Conservation (phyloP, 345 rosid genomes). For the Litchi chinensis region DNA sequence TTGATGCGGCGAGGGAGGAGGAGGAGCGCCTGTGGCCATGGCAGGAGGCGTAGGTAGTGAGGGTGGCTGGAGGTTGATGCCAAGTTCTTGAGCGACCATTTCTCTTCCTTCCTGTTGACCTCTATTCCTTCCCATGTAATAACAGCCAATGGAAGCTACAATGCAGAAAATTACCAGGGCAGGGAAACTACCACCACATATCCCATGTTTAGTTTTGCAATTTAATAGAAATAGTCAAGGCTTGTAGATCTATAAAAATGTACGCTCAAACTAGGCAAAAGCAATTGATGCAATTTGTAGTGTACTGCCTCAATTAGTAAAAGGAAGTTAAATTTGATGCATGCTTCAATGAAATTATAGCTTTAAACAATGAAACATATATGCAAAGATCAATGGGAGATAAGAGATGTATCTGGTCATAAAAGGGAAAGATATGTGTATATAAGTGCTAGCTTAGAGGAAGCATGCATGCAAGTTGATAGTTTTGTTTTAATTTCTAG, state of each 20-base stretch:
- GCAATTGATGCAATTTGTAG: no score
- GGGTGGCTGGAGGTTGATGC: neutral
- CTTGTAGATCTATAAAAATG: no score
- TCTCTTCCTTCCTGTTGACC: slow-evolving; percentile 14
- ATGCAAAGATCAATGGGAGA: no score
- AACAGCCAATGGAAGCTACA: neutral
- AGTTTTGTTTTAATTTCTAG: neutral
- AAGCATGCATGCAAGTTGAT: neutral
- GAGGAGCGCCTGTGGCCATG: neutral
- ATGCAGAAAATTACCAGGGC: neutral
- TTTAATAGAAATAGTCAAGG: no score
- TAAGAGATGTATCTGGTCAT: no score
- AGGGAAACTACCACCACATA: slow-evolving; percentile 11
- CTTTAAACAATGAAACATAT: no score
- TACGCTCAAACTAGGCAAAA: no score
- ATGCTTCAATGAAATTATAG: no score
- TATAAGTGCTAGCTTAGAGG: neutral
- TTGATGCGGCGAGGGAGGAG: neutral
- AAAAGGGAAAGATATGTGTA: neutral
- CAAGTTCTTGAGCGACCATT: neutral
- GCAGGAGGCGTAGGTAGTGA: neutral
- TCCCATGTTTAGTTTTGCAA: no score
- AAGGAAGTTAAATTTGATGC: no score
- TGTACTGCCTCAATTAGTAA: no score
- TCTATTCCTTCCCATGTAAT: slow-evolving; percentile 11